Evolutionary conservation across 352 stramenopile species (phyloP).

Genomic region (Pythium graminicola): DNA sequence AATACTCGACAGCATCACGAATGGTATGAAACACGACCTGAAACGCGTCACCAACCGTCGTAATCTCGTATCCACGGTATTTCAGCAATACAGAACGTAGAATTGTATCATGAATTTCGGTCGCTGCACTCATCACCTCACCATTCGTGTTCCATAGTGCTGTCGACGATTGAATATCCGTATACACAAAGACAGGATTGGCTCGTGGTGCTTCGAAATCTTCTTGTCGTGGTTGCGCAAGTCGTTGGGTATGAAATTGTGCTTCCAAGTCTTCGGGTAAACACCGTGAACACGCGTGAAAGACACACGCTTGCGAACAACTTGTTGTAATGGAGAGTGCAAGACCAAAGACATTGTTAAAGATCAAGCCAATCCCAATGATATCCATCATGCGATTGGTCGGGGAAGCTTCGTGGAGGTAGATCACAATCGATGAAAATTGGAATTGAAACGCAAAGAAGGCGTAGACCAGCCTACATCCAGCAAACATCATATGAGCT

Average conservation of each 20-base stretch:
- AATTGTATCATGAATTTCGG: conserved; percentile 30
- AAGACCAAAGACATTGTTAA: conserved; percentile 7
- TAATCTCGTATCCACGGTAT: conserved; percentile 69
- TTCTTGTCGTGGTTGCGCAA: not conserved
- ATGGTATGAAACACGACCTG: conserved; percentile 66
- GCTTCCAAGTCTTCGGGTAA: conserved; percentile 19
- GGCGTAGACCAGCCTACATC: conserved; percentile 20
- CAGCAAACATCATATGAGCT: not conserved
- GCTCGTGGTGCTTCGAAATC: conserved; percentile 4
- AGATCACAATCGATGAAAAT: conserved; percentile 11
- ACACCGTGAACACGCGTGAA: conserved; percentile 4
- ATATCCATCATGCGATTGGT: not conserved
- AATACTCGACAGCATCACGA: conserved; percentile 41
- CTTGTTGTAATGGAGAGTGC: conserved; percentile 14
- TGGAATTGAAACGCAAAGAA: conserved; percentile 22
- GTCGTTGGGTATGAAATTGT: not conserved
- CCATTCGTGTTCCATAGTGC: conserved; percentile 12
- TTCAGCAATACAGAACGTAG: conserved; percentile 25
- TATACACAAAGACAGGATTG: conserved; percentile 32
- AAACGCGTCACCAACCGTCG: conserved; percentile 61
- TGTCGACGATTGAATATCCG: conserved; percentile 18
- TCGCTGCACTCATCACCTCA: conserved; percentile 27
- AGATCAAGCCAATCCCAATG: conserved; percentile 7
- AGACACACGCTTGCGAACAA: conserved; percentile 14
- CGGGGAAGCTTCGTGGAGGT: not conserved